Percentiles rank a stretch among this genome's conserved stretches.
phyloP scores from a whole-genome alignment of 2,329 filamentous ascomycete genomes.

The Hypomyces perniciosus region DNA sequence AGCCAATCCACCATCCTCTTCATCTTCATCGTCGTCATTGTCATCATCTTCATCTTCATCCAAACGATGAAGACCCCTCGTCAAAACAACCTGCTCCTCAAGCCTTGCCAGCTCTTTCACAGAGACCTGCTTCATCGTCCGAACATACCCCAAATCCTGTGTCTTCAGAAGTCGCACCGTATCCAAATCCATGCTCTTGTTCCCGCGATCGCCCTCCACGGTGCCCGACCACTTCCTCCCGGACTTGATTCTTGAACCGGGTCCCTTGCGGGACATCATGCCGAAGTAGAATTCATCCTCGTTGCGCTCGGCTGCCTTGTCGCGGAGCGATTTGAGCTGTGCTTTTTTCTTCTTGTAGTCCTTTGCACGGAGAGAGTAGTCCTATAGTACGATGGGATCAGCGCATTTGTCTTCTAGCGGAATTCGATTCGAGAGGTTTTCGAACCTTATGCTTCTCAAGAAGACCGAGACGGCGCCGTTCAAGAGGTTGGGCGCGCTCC shows the following conservation, averaged over 20 bases:
- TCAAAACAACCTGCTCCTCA: conserved; percentile 48
- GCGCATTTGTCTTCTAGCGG: no score
- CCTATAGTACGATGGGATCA: conserved; percentile 29
- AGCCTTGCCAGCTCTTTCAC: conserved; percentile 51
- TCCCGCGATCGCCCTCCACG: conserved; percentile 52
- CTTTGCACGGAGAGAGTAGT: conserved; percentile 59
- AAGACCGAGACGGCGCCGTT: conserved; percentile 80
- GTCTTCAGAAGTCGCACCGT: conserved; percentile 60
- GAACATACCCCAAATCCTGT: conserved; percentile 60
- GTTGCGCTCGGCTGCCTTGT: conserved; percentile 60
- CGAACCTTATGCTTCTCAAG: conserved; percentile 89
- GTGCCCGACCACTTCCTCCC: conserved; percentile 50
- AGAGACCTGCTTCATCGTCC: conserved; percentile 55
- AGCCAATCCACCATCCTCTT: conserved; percentile 26
- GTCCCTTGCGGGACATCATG: conserved; percentile 58
- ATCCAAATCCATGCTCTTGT: conserved; percentile 49
- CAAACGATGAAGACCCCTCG: conserved; percentile 30
- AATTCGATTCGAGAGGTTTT: no score
- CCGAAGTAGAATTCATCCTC: conserved; percentile 70
- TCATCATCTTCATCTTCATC: conserved; percentile 30
- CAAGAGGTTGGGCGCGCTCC: conserved; percentile 80
- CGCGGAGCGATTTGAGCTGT: conserved; percentile 51
- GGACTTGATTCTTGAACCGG: conserved; percentile 42
- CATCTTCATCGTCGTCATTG: conserved; percentile 27
- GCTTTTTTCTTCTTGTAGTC: conserved; percentile 62